These are phyloP conservation scores for Xylaria palmicola DNA, from an alignment of 495 filamentous ascomycete genomes.

Conservation along the genomic window DNA sequence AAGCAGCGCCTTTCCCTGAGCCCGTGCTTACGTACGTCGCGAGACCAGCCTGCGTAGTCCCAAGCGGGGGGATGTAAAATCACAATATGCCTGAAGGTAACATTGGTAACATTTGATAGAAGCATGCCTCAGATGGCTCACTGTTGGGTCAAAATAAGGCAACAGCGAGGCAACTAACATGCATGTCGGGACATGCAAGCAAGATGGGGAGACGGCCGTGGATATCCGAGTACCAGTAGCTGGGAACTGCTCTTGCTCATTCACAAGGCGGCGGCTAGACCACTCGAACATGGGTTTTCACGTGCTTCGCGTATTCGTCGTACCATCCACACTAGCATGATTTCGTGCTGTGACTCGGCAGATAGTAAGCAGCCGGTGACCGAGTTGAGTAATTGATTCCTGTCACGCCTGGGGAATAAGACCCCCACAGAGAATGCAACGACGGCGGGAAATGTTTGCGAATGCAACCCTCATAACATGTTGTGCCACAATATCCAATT, in stretches of 20 bases:
- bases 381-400: neutral
- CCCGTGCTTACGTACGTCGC: too few species aligned
- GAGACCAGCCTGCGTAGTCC: too few species aligned
- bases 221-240: slow-evolving; percentile 3
- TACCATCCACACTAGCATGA: neutral
- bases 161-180: slow-evolving; percentile 2
- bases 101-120: neutral
- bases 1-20: too few species aligned
- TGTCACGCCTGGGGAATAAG: neutral
- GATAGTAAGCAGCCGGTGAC: slow-evolving; percentile 13
- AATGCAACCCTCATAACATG: slow-evolving; percentile 7
- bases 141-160: slow-evolving; percentile 6
- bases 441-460: slow-evolving; percentile 10
- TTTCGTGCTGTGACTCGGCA: neutral
- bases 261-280: neutral
- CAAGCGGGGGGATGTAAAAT: too few species aligned
- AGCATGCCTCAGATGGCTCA: neutral
- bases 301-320: neutral
- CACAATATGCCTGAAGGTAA: too few species aligned
- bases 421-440: slow-evolving; percentile 16
- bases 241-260: slow-evolving; percentile 2
- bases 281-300: slow-evolving; percentile 1
- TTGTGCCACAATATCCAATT: slow-evolving; percentile 5
- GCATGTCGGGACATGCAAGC: neutral
- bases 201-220: neutral